Evolutionary conservation across 257 asterid species (phyloP).

Genomic region (Solanum sejunctum): DNA sequence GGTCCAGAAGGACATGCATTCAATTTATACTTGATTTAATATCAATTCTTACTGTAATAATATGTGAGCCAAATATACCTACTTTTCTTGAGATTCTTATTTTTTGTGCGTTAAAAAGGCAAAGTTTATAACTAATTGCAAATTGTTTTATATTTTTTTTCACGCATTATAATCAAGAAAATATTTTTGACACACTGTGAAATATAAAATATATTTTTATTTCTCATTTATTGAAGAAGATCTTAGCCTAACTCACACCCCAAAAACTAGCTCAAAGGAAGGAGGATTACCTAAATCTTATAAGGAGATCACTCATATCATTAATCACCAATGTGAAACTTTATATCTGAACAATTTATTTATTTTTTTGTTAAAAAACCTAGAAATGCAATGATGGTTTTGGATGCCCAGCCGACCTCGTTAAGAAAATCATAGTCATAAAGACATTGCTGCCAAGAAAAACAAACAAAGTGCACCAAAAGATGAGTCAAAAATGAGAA

Average conservation of each 20-base stretch:
- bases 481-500: background rate
- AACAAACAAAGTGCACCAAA: background rate
- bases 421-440: background rate
- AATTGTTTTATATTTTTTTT: background rate
- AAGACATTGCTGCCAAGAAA: background rate
- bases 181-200: background rate
- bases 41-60: background rate
- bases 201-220: no score
- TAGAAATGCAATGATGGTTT: background rate
- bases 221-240: no score
- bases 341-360: no score
- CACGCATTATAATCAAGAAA: background rate
- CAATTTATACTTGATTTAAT: background rate
- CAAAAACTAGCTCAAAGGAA: no score
- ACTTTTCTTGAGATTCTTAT: background rate
- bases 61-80: background rate
- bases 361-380: background rate
- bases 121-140: background rate
- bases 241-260: no score
- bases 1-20: background rate
- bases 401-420: background rate
- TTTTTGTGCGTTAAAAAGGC: background rate
- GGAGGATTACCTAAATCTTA: no score
- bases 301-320: no score
- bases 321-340: no score